A percentile compares a stretch with the other conserved stretches of the same genome.
Conservation (phyloP, 495 filamentous ascomycete genomes). For the Lindgomyces ingoldianus region DNA sequence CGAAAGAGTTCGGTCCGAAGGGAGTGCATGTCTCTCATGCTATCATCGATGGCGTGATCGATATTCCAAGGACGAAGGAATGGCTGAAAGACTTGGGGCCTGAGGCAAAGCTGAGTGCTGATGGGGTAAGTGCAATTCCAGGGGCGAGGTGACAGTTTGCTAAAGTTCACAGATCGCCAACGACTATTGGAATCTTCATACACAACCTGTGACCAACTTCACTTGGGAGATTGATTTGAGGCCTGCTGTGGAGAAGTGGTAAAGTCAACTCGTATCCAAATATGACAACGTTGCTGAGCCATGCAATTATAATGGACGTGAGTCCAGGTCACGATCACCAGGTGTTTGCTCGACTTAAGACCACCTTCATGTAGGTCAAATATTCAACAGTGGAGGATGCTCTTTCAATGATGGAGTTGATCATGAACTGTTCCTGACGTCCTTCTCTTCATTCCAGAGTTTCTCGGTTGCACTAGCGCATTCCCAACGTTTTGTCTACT, state of each 20-base stretch:
- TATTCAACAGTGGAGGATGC: no score
- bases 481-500: constrained; percentile 5
- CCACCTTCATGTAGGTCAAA: neutral
- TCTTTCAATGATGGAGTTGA: no score
- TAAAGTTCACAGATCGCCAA: constrained; percentile 72
- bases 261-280: constrained; percentile 11
- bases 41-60: constrained; percentile 86
- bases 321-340: neutral
- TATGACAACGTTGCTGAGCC: neutral
- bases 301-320: neutral
- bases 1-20: constrained; percentile 84
- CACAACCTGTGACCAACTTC: constrained; percentile 76
- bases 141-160: neutral
- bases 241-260: constrained; percentile 77
- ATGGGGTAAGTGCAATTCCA: constrained; percentile 63
- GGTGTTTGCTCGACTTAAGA: neutral
- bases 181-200: constrained; percentile 84
- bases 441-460: neutral
- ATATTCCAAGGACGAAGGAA: constrained; percentile 70
- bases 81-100: constrained; percentile 56
- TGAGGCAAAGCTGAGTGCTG: constrained; percentile 77
- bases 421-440: no score
- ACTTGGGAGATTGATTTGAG: constrained; percentile 84
- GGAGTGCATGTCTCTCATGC: constrained; percentile 87
- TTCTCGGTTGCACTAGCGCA: constrained; percentile 3